Conservation (phyloP, 1,139 yeast genomes). For the Meyerozyma sp. region DNA sequence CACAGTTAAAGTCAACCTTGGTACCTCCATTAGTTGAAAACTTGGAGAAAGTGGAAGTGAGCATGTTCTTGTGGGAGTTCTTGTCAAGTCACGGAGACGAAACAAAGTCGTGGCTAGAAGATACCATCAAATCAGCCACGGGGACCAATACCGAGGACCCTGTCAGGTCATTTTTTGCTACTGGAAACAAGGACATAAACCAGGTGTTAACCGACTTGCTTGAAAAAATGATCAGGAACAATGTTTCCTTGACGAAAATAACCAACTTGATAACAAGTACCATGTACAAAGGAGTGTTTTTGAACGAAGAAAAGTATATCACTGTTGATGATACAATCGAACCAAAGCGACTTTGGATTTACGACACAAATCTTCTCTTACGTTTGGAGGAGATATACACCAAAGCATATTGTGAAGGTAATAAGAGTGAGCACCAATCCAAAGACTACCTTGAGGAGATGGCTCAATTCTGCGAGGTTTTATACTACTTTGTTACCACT, state of each 20-base stretch:
- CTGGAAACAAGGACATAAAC: conserved; percentile 29
- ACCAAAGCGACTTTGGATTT: conserved; percentile 25
- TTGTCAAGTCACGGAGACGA: conserved; percentile 15
- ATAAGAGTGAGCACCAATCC: conserved; percentile 9
- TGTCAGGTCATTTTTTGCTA: conserved; percentile 24
- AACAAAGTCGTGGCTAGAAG: background rate
- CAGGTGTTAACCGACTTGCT: conserved; percentile 30
- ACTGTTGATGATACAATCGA: conserved; percentile 10
- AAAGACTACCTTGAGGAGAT: conserved; percentile 14
- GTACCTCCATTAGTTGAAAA: conserved; percentile 35
- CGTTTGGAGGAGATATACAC: conserved; percentile 29
- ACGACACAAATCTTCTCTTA: conserved; percentile 31
- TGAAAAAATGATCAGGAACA: conserved; percentile 13
- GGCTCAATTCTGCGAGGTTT: conserved; percentile 23
- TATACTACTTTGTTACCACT: conserved; percentile 33
- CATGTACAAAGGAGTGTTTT: conserved; percentile 38
- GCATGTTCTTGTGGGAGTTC: conserved; percentile 43
- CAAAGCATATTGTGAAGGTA: conserved; percentile 8
- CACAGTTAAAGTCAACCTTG: conserved; percentile 23
- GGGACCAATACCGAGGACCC: conserved; percentile 11
- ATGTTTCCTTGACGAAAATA: conserved; percentile 19
- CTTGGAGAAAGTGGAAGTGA: conserved; percentile 56
- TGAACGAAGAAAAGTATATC: conserved; percentile 35
- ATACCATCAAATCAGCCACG: background rate
- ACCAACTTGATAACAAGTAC: conserved; percentile 30